phyloP scores from a whole-genome alignment of 257 asterid genomes.

The Euphrasia confusa region DNA sequence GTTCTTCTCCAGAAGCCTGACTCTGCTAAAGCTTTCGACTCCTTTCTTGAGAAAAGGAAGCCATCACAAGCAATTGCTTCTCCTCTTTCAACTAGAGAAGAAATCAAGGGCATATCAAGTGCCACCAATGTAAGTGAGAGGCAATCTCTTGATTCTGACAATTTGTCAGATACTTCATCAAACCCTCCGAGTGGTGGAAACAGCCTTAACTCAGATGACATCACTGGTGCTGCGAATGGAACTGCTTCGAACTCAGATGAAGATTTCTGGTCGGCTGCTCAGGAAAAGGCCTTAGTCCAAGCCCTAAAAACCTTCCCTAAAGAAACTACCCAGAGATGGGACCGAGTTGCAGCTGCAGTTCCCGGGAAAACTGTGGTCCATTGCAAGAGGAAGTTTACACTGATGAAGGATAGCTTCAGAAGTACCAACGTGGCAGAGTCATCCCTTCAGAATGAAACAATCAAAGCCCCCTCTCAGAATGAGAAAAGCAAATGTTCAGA shows the following conservation, averaged over 20 bases:
- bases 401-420: slow-evolving; percentile 77
- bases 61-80: slow-evolving; percentile 68
- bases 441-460: slow-evolving; percentile 19
- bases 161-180: slow-evolving; percentile 25
- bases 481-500: slow-evolving; percentile 28
- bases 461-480: too few relatives aligned
- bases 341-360: slow-evolving; percentile 83
- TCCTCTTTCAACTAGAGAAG: slow-evolving; percentile 83
- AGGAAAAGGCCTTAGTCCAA: slow-evolving; percentile 76
- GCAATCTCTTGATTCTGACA: slow-evolving; percentile 28
- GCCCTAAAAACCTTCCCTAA: slow-evolving; percentile 86
- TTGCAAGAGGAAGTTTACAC: slow-evolving; percentile 67
- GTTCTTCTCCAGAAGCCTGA: slow-evolving; percentile 95
- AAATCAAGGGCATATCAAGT: slow-evolving; percentile 31
- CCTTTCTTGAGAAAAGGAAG: slow-evolving; percentile 94
- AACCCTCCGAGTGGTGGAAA: slow-evolving; percentile 22
- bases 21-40: slow-evolving; percentile 84
- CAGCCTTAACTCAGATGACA: slow-evolving; percentile 23
- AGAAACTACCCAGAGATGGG: slow-evolving; percentile 79
- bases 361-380: slow-evolving; percentile 71
- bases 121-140: slow-evolving; percentile 19
- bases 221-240: slow-evolving; percentile 31
- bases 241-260: slow-evolving; percentile 42
- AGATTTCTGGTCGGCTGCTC: slow-evolving; percentile 72
- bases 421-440: slow-evolving; percentile 33